Conservation (phyloP, 148 eudicot genomes). For the Rhododendron molle region DNA sequence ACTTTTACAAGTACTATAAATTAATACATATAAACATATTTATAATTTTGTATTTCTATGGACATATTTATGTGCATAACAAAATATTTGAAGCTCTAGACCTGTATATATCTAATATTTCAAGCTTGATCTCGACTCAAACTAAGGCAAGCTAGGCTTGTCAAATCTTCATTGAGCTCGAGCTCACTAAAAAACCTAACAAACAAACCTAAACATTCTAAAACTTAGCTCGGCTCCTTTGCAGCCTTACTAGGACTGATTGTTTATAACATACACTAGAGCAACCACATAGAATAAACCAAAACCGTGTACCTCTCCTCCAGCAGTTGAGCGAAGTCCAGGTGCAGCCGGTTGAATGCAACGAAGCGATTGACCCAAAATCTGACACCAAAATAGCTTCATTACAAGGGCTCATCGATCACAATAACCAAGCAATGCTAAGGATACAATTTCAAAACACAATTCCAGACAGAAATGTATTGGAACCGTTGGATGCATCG, state of each 20-base stretch:
- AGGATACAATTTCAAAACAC: background rate
- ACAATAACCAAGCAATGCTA: background rate
- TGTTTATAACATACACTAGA: background rate
- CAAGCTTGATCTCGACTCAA: background rate
- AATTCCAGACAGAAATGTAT: background rate
- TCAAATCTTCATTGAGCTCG: background rate
- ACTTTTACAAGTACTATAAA: background rate
- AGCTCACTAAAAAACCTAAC: background rate
- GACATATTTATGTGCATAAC: background rate
- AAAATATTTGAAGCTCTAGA: background rate
- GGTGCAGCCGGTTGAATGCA: slow-evolving; percentile 15
- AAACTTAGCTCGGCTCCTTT: background rate
- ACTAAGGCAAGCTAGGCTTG: background rate
- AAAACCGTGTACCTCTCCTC: slow-evolving; percentile 24
- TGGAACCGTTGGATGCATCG: background rate
- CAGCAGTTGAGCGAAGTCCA: slow-evolving; percentile 14
- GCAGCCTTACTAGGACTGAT: background rate
- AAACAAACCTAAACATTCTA: background rate
- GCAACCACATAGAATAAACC: background rate
- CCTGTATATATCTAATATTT: background rate
- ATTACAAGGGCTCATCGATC: background rate
- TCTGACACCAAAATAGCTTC: slow-evolving; percentile 10
- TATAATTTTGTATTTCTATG: background rate
- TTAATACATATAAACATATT: background rate
- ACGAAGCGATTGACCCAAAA: slow-evolving; percentile 18